A percentile compares a stretch with the other conserved stretches of the same genome.
Conservation (phyloP, 331 rosid species). For the Cydonia oblonga region DNA sequence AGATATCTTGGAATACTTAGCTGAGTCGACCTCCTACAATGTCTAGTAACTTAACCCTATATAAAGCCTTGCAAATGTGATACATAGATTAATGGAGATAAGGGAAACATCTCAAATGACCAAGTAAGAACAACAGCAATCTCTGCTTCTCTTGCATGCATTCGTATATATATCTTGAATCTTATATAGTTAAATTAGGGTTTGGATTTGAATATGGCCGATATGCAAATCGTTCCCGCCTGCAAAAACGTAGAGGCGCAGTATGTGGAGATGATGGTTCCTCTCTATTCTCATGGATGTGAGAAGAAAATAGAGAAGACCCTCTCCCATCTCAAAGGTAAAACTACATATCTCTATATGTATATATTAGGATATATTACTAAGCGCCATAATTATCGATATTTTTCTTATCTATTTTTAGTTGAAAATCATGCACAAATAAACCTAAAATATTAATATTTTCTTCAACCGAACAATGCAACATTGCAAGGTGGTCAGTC, state of each 20-base stretch:
- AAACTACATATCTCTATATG: not conserved
- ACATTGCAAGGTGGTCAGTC: not conserved
- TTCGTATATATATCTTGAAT: not conserved
- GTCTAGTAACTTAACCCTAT: constrained; percentile 1
- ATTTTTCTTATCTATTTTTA: not conserved
- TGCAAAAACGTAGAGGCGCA: constrained; percentile 65
- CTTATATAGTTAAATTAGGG: not conserved
- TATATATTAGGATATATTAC: not conserved
- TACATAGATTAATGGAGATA: not conserved
- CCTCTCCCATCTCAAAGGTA: constrained; percentile 71
- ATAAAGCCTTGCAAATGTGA: constrained; percentile 12
- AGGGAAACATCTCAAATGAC: not conserved
- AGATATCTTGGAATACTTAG: not conserved
- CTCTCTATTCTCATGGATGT: constrained; percentile 81
- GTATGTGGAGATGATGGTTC: constrained; percentile 89
- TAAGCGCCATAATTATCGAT: too few species aligned
- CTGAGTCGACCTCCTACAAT: not conserved
- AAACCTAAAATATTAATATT: too few species aligned
- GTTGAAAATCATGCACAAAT: not conserved
- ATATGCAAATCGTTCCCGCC: constrained; percentile 63
- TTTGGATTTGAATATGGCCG: constrained; percentile 29
- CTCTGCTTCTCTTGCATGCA: not conserved
- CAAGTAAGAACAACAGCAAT: not conserved
- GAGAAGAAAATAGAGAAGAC: constrained; percentile 70
- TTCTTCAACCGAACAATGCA: not conserved